Evolutionary conservation across 2,329 filamentous ascomycete genomes (phyloP).

Genomic region (Colletotrichum navitas): DNA sequence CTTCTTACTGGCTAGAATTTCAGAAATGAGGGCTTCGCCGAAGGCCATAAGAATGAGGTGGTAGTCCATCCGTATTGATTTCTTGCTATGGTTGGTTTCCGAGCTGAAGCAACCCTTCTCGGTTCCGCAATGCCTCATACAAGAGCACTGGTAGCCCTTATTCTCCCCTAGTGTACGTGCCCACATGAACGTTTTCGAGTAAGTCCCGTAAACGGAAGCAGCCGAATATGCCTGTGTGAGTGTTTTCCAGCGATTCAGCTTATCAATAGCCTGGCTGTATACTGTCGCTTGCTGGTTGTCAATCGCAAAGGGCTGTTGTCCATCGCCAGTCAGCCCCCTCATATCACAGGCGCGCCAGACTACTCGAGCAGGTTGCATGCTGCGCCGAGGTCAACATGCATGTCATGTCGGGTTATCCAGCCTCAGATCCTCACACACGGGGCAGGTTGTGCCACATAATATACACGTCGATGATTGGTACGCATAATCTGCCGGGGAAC

Average conservation of each 20-base stretch:
- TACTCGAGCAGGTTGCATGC: neutral
- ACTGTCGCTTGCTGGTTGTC: neutral
- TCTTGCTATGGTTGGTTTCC: neutral
- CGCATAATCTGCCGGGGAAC: neutral
- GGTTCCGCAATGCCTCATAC: neutral
- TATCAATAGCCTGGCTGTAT: neutral
- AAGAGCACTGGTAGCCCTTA: neutral
- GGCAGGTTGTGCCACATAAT: neutral
- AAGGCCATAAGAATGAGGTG: neutral
- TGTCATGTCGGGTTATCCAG: neutral
- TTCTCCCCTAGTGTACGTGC: neutral
- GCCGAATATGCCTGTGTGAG: accelerated
- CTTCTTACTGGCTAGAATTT: neutral
- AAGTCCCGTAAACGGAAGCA: neutral
- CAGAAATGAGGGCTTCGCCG: neutral
- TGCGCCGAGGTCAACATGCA: neutral
- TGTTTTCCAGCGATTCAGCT: neutral
- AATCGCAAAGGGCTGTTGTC: neutral
- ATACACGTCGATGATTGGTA: neutral
- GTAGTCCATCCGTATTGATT: too few relatives aligned
- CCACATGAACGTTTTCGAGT: neutral
- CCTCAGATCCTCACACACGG: neutral
- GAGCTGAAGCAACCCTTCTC: neutral
- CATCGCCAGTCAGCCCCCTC: neutral
- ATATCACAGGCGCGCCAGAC: too few relatives aligned